phyloP scores from a whole-genome alignment of 768 basidiomycete species.

The Rhodotorula paludigena region DNA sequence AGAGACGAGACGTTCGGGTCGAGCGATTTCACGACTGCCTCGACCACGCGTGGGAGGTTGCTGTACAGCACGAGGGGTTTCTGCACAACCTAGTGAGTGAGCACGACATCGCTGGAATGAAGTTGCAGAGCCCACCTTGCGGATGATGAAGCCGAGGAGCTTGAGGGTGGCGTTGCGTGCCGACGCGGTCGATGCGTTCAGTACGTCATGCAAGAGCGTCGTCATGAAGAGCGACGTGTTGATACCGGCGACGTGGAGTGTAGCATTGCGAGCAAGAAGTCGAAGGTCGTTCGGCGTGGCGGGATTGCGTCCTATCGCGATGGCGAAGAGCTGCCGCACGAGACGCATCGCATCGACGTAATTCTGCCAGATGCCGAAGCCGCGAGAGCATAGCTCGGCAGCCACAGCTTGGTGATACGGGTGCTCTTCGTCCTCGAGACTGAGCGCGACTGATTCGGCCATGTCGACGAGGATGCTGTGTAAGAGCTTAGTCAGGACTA shows the following conservation, averaged over 20 bases:
- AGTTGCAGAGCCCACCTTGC: slow-evolving; percentile 53
- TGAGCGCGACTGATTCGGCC: slow-evolving; percentile 72
- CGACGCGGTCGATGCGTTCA: slow-evolving; percentile 62
- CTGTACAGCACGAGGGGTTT: slow-evolving; percentile 78
- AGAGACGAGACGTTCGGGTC: slow-evolving; percentile 75
- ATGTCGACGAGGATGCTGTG: slow-evolving; percentile 72
- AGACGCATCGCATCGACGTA: slow-evolving; percentile 86
- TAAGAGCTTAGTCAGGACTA: background rate
- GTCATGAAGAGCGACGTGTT: slow-evolving; percentile 92
- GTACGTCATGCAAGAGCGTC: slow-evolving; percentile 80
- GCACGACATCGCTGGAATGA: background rate
- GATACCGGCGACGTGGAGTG: slow-evolving; percentile 73
- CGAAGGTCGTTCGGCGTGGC: slow-evolving; percentile 55
- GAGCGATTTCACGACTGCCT: slow-evolving; percentile 91
- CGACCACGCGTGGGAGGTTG: slow-evolving; percentile 76
- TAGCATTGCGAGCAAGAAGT: slow-evolving; percentile 74
- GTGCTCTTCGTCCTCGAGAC: slow-evolving; percentile 59
- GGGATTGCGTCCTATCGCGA: slow-evolving; percentile 69
- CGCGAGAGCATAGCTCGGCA: slow-evolving; percentile 82
- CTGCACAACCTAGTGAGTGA: slow-evolving; percentile 48
- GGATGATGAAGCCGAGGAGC: slow-evolving; percentile 84
- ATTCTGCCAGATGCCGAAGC: slow-evolving; percentile 90
- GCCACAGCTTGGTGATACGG: slow-evolving; percentile 62
- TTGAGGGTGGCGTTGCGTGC: slow-evolving; percentile 86
- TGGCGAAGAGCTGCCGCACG: slow-evolving; percentile 70